Conservation (phyloP, 1,284 basidiomycete species). For the Cryptococcus floricola region DNA sequence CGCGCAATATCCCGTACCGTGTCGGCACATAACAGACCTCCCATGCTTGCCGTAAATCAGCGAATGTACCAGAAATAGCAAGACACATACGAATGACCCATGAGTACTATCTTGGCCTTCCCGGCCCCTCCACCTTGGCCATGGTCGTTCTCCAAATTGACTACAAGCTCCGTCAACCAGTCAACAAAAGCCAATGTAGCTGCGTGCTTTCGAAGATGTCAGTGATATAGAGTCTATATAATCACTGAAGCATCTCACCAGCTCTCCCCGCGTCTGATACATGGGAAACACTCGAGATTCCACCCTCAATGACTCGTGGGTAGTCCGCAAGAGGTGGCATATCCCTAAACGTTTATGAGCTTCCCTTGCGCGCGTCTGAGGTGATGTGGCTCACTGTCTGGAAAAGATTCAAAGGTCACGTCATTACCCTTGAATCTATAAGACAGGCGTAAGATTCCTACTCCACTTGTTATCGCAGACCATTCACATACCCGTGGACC, state of each 20-base stretch:
- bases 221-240: neutral
- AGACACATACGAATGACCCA: constrained; percentile 74
- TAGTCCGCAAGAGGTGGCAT: constrained; percentile 62
- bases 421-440: constrained; percentile 50
- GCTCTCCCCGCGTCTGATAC: constrained; percentile 86
- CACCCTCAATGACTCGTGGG: constrained; percentile 54
- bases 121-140: constrained; percentile 65
- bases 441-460: neutral
- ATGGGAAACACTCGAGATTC: constrained; percentile 80
- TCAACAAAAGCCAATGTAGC: constrained; percentile 79
- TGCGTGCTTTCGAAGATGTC: constrained; percentile 57
- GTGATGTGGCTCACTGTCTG: constrained; percentile 31
- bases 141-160: constrained; percentile 69
- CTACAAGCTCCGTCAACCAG: constrained; percentile 77
- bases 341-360: constrained; percentile 54
- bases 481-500: constrained; percentile 44
- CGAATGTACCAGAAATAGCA: neutral
- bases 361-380: neutral
- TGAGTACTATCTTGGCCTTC: constrained; percentile 74
- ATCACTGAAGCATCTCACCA: constrained; percentile 58
- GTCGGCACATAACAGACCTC: constrained; percentile 81
- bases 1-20: constrained; percentile 67
- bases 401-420: constrained; percentile 49
- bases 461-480: neutral
- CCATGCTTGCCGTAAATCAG: constrained; percentile 62